Evolutionary conservation across 108 stramenopile genomes (phyloP).

Genomic region (Skeletonema marinoi): DNA sequence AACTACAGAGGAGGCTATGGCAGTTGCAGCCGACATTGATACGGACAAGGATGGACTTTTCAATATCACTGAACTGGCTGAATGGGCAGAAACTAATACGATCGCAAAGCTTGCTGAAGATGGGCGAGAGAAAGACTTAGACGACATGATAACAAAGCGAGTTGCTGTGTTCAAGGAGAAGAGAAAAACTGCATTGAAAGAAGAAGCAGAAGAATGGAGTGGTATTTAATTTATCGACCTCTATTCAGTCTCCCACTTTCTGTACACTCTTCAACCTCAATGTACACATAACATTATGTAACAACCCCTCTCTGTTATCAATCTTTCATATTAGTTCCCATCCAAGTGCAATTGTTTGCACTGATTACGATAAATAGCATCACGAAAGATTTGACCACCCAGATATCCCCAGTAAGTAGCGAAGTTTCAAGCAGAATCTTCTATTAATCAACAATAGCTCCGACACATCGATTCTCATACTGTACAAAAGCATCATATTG

Average conservation of each 20-base stretch:
- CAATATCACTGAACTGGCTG: slow-evolving; percentile 73
- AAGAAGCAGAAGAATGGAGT: slow-evolving; percentile 26
- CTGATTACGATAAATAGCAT: not conserved
- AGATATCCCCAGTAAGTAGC: not conserved
- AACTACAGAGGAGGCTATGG: slow-evolving; percentile 81
- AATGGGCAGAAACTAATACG: slow-evolving; percentile 84
- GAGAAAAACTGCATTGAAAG: slow-evolving; percentile 31
- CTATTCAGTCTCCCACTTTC: not conserved
- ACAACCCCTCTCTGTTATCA: not conserved
- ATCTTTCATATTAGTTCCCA: not conserved
- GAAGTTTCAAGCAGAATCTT: not conserved
- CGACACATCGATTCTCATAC: not conserved
- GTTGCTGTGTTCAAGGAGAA: slow-evolving; percentile 48
- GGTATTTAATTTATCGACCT: not conserved
- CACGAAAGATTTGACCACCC: not conserved
- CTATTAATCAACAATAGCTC: not conserved
- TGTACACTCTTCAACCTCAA: not conserved
- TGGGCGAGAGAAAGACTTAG: slow-evolving; percentile 83
- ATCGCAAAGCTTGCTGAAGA: slow-evolving; percentile 84
- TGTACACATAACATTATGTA: not conserved
- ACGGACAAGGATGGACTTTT: slow-evolving; percentile 40
- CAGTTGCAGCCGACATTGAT: slow-evolving; percentile 75
- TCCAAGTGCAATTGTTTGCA: not conserved
- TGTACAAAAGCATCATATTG: not conserved
- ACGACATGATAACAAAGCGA: slow-evolving; percentile 64